These are phyloP conservation scores for Strobilomyces confusus DNA, from an alignment of 768 basidiomycete genomes.

Conservation along the genomic window DNA sequence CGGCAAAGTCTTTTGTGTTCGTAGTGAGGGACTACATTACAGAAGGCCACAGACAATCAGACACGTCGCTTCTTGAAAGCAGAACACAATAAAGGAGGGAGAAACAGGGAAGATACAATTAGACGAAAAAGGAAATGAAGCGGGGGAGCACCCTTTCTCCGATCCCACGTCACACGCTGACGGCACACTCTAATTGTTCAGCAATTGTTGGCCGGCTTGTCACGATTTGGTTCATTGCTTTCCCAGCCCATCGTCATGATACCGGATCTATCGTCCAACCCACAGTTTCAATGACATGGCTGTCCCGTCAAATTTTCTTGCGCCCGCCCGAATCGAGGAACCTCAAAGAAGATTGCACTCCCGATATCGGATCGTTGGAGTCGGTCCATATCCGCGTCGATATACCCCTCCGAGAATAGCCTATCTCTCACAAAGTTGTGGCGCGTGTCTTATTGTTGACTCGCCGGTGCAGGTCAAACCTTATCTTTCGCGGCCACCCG, in stretches of 20 bases:
- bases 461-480: conserved; percentile 17
- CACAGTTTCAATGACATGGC: conserved; percentile 6
- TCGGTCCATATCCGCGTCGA: conserved; percentile 1
- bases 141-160: conserved; percentile 7
- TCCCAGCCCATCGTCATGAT: conserved; percentile 12
- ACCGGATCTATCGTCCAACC: conserved; percentile 23
- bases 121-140: conserved; percentile 32
- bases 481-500: conserved; percentile 10
- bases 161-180: conserved; percentile 24
- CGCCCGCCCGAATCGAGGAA: conserved; percentile 30
- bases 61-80: conserved; percentile 24
- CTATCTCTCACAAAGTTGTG: conserved; percentile 9
- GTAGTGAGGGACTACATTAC: conserved; percentile 33
- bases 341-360: conserved; percentile 23
- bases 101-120: conserved; percentile 35
- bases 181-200: conserved; percentile 31
- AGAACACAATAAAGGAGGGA: conserved; percentile 33
- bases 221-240: conserved; percentile 12
- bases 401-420: conserved; percentile 10
- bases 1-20: conserved; percentile 33
- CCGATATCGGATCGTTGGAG: conserved; percentile 19
- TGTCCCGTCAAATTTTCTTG: conserved; percentile 17
- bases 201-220: conserved; percentile 13
- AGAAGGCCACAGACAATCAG: conserved; percentile 20
- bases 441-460: conserved; percentile 19